phyloP scores from a whole-genome alignment of 75 land plant species.

The Sequoiadendron giganteum region DNA sequence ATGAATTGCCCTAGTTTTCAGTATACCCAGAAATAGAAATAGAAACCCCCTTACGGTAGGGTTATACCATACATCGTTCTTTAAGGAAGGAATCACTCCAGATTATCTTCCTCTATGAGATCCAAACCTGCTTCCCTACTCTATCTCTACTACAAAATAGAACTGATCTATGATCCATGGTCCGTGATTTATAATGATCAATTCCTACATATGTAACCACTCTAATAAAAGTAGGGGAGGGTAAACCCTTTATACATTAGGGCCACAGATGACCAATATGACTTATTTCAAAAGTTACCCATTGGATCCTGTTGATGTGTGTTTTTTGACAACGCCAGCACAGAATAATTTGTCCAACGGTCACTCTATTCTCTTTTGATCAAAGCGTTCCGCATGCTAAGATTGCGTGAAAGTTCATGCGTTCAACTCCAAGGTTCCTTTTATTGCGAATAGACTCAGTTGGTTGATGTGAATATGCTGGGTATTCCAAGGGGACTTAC shows the following conservation, averaged over 20 bases:
- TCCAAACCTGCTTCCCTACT: background rate
- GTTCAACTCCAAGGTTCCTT: no score
- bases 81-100: background rate
- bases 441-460: no score
- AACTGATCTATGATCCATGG: background rate
- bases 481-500: no score
- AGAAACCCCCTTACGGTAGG: background rate
- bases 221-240: background rate
- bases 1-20: background rate
- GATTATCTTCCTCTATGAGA: background rate
- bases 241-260: background rate
- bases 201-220: background rate
- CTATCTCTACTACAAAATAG: background rate
- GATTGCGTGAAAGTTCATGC: no score
- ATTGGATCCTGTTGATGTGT: no score
- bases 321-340: no score
- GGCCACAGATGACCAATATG: background rate
- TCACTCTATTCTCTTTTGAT: no score
- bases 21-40: no score
- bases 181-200: background rate
- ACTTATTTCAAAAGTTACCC: background rate
- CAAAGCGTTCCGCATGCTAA: no score
- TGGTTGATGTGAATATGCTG: no score
- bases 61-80: background rate
- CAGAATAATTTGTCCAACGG: no score